These are phyloP conservation scores for Ganoderma boninense DNA, from an alignment of 1,284 basidiomycete species.

Conservation along the genomic window DNA sequence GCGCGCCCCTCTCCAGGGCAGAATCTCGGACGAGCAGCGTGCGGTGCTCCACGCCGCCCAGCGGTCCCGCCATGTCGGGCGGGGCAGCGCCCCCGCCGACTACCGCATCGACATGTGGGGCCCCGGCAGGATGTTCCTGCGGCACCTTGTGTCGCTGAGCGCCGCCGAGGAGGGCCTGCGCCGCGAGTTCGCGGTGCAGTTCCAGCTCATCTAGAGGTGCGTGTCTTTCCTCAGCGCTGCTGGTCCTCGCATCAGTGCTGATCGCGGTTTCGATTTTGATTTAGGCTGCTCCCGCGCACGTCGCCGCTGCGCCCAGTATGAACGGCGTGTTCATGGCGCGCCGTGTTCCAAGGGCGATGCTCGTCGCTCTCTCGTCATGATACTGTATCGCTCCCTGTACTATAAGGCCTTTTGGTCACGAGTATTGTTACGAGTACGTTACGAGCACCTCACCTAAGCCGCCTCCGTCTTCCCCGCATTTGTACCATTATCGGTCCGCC, in stretches of 20 bases:
- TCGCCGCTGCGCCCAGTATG: background rate
- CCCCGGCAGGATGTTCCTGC: background rate
- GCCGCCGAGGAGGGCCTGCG: background rate
- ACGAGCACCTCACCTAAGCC: background rate
- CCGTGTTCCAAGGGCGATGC: background rate
- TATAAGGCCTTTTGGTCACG: background rate
- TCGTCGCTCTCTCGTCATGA: background rate
- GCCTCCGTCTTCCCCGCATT: background rate
- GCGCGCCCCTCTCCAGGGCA: background rate
- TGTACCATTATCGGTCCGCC: background rate
- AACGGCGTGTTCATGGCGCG: background rate
- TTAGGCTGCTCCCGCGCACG: background rate
- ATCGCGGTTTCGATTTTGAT: background rate
- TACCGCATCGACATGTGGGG: background rate
- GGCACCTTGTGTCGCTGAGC: background rate
- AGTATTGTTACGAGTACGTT: background rate
- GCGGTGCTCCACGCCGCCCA: background rate
- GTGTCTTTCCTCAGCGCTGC: background rate
- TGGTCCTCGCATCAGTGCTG: background rate
- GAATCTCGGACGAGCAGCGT: background rate
- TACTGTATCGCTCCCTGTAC: background rate
- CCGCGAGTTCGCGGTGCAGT: background rate
- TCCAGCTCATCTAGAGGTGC: background rate
- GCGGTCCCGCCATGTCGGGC: background rate
- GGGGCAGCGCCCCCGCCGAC: background rate